Evolutionary conservation across 2,329 filamentous ascomycete species (phyloP).

Genomic region (Talaromyces sp.): DNA sequence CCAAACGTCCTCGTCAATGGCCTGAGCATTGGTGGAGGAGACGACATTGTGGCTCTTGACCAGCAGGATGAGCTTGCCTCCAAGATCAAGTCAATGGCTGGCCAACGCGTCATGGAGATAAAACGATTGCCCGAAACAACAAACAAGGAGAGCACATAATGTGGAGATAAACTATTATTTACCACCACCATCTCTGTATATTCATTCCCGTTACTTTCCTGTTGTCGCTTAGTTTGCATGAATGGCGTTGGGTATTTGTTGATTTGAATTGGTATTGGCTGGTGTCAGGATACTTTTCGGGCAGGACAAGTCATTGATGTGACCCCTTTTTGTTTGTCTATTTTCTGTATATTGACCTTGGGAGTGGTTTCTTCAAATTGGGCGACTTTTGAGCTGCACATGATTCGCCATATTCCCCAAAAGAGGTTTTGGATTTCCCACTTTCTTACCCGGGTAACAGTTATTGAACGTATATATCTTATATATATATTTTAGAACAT

Average conservation of each 20-base stretch:
- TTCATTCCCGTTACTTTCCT: neutral
- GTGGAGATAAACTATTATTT: neutral
- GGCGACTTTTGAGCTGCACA: neutral
- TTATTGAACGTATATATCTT: neutral
- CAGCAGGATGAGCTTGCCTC: conserved; percentile 61
- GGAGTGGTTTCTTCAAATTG: neutral
- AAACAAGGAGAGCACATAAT: neutral
- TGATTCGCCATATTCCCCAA: neutral
- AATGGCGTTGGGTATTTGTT: conserved; percentile 6
- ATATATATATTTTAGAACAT: neutral
- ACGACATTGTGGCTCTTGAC: conserved; percentile 75
- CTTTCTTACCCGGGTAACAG: neutral
- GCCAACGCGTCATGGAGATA: conserved; percentile 55
- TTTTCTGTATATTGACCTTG: neutral
- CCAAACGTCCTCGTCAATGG: conserved; percentile 89
- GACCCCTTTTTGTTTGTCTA: neutral
- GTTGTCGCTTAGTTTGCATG: conserved; percentile 3
- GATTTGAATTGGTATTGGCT: neutral
- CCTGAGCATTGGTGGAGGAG: conserved; percentile 82
- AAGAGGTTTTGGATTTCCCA: neutral
- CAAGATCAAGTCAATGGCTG: conserved; percentile 70
- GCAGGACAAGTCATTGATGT: neutral
- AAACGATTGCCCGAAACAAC: conserved; percentile 9
- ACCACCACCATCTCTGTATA: neutral
- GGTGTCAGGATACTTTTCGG: neutral